phyloP scores from a whole-genome alignment of 2,329 filamentous ascomycete species.

The Botrytis sinoallii region DNA sequence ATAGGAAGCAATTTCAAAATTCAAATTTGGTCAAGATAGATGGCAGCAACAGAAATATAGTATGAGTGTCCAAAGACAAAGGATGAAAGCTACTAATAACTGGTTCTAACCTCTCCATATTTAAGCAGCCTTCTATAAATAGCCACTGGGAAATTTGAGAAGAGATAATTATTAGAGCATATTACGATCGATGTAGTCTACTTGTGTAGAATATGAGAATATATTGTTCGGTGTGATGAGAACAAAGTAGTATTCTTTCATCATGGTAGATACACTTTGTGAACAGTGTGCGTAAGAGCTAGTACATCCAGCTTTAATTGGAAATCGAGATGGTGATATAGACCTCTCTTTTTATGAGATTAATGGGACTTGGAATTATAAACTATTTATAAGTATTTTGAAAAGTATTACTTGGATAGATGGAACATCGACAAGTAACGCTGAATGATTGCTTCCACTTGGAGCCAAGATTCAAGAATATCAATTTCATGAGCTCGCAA shows the following conservation, averaged over 20 bases:
- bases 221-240: background rate
- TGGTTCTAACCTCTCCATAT: accelerated
- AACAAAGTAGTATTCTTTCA: background rate
- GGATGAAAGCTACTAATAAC: background rate
- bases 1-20: background rate
- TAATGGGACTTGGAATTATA: background rate
- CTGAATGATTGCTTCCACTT: background rate
- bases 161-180: background rate
- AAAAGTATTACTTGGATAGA: background rate
- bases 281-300: background rate
- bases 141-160: background rate
- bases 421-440: background rate
- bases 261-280: background rate
- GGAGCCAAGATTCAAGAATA: background rate
- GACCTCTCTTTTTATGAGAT: background rate
- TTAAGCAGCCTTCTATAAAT: background rate
- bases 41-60: background rate
- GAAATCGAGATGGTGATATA: background rate
- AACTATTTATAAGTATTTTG: background rate
- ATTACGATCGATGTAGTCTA: background rate
- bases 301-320: background rate
- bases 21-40: background rate
- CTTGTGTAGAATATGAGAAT: background rate
- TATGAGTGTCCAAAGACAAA: background rate
- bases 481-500: background rate